Evolutionary conservation across 352 stramenopile genomes (phyloP).

Genomic region (Pythium apleroticum): DNA sequence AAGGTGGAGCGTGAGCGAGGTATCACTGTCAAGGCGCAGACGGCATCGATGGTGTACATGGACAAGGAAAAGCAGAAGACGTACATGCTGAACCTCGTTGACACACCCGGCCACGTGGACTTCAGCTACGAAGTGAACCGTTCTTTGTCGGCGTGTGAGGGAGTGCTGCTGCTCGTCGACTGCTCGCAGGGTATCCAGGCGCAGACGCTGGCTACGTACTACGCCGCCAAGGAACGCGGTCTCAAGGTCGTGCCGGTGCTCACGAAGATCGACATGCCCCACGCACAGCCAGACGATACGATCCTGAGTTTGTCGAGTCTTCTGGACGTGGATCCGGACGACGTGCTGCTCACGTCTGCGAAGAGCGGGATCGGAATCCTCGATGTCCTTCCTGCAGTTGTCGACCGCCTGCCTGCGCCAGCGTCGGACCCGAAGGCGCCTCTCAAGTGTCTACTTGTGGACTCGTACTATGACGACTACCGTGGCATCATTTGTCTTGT

Average conservation of each 20-base stretch:
- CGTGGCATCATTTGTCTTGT: constrained; percentile 96
- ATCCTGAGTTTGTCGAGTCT: constrained; percentile 79
- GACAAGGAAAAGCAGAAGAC: constrained; percentile 50
- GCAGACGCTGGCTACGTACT: constrained; percentile 97
- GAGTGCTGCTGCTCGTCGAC: constrained; percentile 97
- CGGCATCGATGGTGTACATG: constrained; percentile 95
- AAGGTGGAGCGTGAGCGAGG: constrained; percentile 96
- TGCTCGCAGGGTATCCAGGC: constrained; percentile 97
- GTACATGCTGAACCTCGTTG: constrained; percentile 97
- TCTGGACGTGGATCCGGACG: constrained; percentile 92
- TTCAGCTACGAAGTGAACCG: constrained; percentile 98
- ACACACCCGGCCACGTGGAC: constrained; percentile 97
- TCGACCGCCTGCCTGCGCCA: constrained; percentile 71
- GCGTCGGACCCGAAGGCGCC: constrained; percentile 57
- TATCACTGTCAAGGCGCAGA: constrained; percentile 99
- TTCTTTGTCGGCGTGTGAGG: constrained; percentile 95
- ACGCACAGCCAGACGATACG: constrained; percentile 92
- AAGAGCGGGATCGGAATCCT: constrained; percentile 92
- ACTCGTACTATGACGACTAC: constrained; percentile 97
- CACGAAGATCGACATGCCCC: constrained; percentile 98
- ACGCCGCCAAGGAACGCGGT: constrained; percentile 94
- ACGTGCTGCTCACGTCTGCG: constrained; percentile 94
- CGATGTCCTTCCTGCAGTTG: constrained; percentile 80
- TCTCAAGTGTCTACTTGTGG: constrained; percentile 93
- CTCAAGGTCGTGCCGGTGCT: constrained; percentile 96